phyloP scores from a whole-genome alignment of 192 early-diverging fungal genomes.

The Phlyctochytrium bullatum region DNA sequence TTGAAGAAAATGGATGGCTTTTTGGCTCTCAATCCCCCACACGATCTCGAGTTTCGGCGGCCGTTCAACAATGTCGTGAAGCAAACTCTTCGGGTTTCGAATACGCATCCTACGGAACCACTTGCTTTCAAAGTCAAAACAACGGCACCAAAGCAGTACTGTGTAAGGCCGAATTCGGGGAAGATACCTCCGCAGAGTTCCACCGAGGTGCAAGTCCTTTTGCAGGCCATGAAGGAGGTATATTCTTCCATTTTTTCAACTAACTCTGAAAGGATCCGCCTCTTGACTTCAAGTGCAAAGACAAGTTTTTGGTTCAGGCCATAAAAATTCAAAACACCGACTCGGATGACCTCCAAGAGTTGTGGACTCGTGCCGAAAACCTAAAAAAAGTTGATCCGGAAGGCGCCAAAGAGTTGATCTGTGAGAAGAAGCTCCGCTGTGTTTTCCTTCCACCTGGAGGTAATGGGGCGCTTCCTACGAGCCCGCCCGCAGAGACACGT shows the following conservation, averaged over 20 bases:
- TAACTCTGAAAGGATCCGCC: constrained; percentile 60
- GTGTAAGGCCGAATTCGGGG: constrained; percentile 91
- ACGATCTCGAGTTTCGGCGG: constrained; percentile 41
- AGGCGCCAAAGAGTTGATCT: constrained; percentile 30
- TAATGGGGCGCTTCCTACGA: background rate
- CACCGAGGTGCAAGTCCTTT: constrained; percentile 77
- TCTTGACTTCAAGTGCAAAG: constrained; percentile 79
- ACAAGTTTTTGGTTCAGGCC: constrained; percentile 95
- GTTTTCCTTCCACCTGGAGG: constrained; percentile 19
- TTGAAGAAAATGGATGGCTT: background rate
- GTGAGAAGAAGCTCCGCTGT: constrained; percentile 47
- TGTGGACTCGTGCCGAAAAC: constrained; percentile 49
- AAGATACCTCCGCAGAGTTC: constrained; percentile 63
- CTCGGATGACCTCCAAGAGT: constrained; percentile 50
- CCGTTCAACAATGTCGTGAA: constrained; percentile 42
- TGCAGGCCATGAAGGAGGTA: constrained; percentile 80
- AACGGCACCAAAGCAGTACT: constrained; percentile 96
- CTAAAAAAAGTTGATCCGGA: constrained; percentile 39
- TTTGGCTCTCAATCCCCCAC: constrained; percentile 8
- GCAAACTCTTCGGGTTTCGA: constrained; percentile 37
- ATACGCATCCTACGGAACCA: constrained; percentile 47
- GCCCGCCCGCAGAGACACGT: background rate
- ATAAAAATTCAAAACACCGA: constrained; percentile 62
- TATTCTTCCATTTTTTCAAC: background rate
- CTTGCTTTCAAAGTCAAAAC: constrained; percentile 99